Conservation (phyloP, 352 stramenopile species). For the Globisporangium echinulatum region DNA sequence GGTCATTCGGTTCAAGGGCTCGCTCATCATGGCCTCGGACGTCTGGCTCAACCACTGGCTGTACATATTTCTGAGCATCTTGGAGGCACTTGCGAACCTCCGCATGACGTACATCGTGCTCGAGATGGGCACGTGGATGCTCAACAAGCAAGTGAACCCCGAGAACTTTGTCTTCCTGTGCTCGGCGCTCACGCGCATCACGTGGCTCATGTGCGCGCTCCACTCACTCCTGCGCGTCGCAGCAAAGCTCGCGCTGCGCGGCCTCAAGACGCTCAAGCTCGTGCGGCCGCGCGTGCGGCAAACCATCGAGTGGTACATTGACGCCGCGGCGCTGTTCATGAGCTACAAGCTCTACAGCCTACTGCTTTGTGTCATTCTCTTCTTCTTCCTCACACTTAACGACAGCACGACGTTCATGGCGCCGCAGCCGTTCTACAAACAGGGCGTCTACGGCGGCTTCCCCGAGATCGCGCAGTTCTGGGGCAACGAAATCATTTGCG, state of each 20-base stretch:
- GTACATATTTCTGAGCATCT: constrained; percentile 49
- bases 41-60: constrained; percentile 72
- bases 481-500: constrained; percentile 47
- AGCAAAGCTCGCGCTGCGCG: constrained; percentile 24
- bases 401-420: constrained; percentile 42
- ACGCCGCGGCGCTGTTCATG: constrained; percentile 37
- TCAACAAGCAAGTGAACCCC: constrained; percentile 35
- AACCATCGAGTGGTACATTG: constrained; percentile 43
- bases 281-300: constrained; percentile 21
- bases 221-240: constrained; percentile 26
- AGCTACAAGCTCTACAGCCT: constrained; percentile 61
- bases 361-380: constrained; percentile 36
- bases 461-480: constrained; percentile 37
- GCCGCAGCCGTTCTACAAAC: constrained; percentile 19
- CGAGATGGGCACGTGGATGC: constrained; percentile 50
- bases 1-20: constrained; percentile 48
- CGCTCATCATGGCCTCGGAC: constrained; percentile 44
- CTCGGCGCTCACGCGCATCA: constrained; percentile 37
- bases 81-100: constrained; percentile 38
- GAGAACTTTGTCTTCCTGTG: constrained; percentile 57
- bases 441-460: constrained; percentile 30
- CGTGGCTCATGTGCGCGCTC: constrained; percentile 52
- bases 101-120: constrained; percentile 39
- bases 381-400: constrained; percentile 24
- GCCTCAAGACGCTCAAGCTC: constrained; percentile 26